Conservation (phyloP, 441 rosid genomes). For the Kokia cookei region DNA sequence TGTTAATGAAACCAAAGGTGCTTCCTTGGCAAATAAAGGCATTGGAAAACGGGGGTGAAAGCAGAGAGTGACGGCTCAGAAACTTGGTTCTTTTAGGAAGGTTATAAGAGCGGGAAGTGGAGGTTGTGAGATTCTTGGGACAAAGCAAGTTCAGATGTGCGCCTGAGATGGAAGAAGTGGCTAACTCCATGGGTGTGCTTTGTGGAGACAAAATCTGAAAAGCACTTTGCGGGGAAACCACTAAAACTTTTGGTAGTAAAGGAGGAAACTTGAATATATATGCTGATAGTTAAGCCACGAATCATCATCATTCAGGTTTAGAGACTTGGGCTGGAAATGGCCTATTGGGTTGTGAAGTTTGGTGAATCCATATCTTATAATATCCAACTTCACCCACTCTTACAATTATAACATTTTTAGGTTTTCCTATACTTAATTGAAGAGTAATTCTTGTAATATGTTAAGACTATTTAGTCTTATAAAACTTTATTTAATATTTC, state of each 20-base stretch:
- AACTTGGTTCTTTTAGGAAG: background rate
- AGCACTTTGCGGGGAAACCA: background rate
- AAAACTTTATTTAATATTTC: too few species aligned
- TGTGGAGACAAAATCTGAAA: background rate
- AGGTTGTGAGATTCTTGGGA: background rate
- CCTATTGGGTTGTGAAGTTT: background rate
- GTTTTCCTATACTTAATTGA: too few species aligned
- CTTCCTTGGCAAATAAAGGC: slow-evolving; percentile 32
- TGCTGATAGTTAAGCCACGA: slow-evolving; percentile 36
- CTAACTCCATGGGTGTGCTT: slow-evolving; percentile 12
- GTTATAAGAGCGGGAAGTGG: background rate
- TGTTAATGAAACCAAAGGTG: slow-evolving; percentile 1
- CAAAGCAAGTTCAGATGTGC: background rate
- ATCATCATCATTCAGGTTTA: slow-evolving; percentile 7
- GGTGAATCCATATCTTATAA: too few species aligned
- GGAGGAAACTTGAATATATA: background rate
- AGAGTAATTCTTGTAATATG: too few species aligned
- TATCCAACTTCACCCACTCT: too few species aligned
- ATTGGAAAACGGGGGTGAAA: slow-evolving; percentile 19
- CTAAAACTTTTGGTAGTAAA: background rate
- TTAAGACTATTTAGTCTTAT: too few species aligned
- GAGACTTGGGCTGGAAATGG: background rate
- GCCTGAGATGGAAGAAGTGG: slow-evolving; percentile 10
- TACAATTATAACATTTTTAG: too few species aligned
- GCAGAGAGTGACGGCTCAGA: background rate